Conservation (phyloP, 805 yeast genomes). For the Cyberlindnera veronae region DNA sequence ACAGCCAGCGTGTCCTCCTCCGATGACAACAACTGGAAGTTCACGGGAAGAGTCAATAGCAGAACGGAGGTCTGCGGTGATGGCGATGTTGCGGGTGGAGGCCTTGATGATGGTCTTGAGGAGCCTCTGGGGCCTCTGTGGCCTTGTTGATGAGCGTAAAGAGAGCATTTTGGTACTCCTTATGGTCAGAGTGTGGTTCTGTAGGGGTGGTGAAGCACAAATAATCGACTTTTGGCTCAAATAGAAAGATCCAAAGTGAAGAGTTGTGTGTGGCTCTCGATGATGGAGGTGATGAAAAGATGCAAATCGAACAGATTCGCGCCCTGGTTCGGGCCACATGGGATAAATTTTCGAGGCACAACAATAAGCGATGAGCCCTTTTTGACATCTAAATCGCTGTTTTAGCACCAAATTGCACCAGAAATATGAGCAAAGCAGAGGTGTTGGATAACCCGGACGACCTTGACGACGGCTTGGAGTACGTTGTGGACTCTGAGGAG, state of each 20-base stretch:
- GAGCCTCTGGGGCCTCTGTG: no score
- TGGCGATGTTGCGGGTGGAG: slow-evolving; percentile 15
- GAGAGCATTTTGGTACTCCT: no score
- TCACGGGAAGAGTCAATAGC: slow-evolving; percentile 16
- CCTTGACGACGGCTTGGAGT: slow-evolving; percentile 73
- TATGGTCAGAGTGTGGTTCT: no score
- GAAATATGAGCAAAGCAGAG: slow-evolving; percentile 7
- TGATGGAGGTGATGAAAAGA: no score
- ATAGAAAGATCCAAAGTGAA: no score
- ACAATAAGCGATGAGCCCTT: neutral
- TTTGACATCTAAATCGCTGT: no score
- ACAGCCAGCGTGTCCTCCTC: slow-evolving; percentile 99
- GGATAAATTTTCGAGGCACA: neutral
- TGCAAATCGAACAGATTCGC: neutral
- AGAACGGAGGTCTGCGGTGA: slow-evolving; percentile 22
- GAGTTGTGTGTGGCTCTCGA: no score
- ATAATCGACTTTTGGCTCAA: no score
- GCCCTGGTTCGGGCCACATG: neutral
- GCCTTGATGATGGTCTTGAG: no score
- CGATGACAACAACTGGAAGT: slow-evolving; percentile 78
- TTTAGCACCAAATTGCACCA: no score
- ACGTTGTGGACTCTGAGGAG: slow-evolving; percentile 43
- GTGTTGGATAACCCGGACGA: slow-evolving; percentile 51
- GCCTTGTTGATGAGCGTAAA: no score
- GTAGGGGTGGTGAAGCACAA: no score